A percentile compares a stretch with the other conserved stretches of the same genome.
Conservation (phyloP, 2,329 filamentous ascomycete genomes). For the Trichoderma hamatum region DNA sequence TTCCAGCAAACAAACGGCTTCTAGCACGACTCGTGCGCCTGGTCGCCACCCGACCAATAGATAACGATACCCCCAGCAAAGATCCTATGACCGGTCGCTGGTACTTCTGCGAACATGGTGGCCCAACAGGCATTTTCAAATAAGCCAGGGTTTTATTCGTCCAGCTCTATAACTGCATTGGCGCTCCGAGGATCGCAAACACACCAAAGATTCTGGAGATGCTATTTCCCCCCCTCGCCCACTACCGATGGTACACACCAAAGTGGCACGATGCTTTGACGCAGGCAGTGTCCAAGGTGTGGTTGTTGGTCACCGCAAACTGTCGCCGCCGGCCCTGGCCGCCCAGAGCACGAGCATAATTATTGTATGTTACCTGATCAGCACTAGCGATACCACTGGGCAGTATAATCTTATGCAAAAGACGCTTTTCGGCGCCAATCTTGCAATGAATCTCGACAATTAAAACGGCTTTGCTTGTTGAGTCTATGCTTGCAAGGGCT, state of each 20-base stretch:
- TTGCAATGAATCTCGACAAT: background rate
- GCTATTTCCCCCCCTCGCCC: background rate
- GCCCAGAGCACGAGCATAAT: background rate
- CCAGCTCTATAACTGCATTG: background rate
- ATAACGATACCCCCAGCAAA: background rate
- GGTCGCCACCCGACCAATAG: background rate
- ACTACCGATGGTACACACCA: background rate
- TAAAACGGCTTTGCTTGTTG: background rate
- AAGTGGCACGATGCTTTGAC: background rate
- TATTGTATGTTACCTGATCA: background rate
- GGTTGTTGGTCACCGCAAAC: conserved; percentile 5
- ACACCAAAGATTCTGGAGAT: background rate
- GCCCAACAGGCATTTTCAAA: background rate
- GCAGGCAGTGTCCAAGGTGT: background rate
- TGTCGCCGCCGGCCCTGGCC: background rate
- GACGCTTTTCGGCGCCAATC: background rate
- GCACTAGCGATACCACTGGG: conserved; percentile 1
- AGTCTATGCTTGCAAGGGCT: background rate
- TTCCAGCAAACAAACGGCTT: conserved; percentile 14
- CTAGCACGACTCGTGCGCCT: conserved; percentile 7
- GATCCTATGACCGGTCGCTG: conserved; percentile 17
- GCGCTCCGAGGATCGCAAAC: background rate
- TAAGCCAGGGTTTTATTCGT: background rate
- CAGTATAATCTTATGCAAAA: background rate
- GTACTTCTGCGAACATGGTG: background rate